Evolutionary conservation across 1,284 basidiomycete genomes (phyloP).

Genomic region (Ganoderma multipileum): DNA sequence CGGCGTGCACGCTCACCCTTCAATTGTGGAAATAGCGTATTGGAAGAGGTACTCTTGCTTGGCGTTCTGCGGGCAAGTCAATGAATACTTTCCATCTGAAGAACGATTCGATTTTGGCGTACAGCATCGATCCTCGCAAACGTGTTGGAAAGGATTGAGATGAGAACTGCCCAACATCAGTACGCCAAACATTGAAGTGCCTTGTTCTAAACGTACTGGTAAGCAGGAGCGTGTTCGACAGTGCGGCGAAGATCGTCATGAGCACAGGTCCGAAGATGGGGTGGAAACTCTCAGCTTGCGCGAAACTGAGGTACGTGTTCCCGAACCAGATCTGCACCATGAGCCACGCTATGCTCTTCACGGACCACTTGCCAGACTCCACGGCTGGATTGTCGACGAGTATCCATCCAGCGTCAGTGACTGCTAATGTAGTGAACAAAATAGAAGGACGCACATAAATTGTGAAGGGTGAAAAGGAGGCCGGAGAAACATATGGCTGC

Average conservation of each 20-base stretch:
- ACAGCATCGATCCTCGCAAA: slow-evolving; percentile 83
- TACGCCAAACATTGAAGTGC: not conserved
- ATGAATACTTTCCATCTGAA: not conserved
- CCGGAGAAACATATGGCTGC: slow-evolving; percentile 89
- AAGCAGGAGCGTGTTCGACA: slow-evolving; percentile 81
- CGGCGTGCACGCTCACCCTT: slow-evolving; percentile 63
- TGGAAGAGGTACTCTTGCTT: slow-evolving; percentile 91
- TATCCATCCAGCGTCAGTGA: not conserved
- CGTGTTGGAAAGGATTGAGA: slow-evolving; percentile 84
- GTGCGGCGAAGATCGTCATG: slow-evolving; percentile 85
- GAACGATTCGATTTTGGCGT: slow-evolving; percentile 39
- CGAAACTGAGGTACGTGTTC: slow-evolving; percentile 77
- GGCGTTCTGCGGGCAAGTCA: slow-evolving; percentile 64
- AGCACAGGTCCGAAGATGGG: slow-evolving; percentile 86
- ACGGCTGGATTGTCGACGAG: slow-evolving; percentile 40
- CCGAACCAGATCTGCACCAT: slow-evolving; percentile 89
- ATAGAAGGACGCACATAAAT: slow-evolving; percentile 56
- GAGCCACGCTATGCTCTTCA: slow-evolving; percentile 79
- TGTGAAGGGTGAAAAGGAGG: slow-evolving; percentile 84
- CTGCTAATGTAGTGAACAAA: too few species aligned
- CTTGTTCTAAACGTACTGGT: slow-evolving; percentile 61
- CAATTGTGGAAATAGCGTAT: slow-evolving; percentile 85
- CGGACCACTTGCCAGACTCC: slow-evolving; percentile 59
- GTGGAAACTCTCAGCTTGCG: slow-evolving; percentile 79
- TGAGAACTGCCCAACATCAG: slow-evolving; percentile 37